Evolutionary conservation across 805 yeast species (phyloP).

Genomic region (Debaryomyces prosopidis): DNA sequence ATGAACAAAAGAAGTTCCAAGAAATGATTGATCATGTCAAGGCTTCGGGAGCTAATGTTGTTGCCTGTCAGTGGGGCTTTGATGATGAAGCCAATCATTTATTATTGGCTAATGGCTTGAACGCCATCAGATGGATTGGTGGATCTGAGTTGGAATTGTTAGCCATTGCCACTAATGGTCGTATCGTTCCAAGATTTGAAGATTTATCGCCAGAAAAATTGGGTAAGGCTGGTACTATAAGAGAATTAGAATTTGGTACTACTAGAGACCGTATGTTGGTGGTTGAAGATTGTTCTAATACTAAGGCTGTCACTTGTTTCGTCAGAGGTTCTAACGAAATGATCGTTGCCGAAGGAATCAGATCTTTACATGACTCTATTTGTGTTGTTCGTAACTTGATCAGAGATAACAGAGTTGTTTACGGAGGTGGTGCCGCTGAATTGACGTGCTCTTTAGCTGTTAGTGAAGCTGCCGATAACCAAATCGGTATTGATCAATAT

Average conservation of each 20-base stretch:
- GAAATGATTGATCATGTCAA: slow-evolving; percentile 89
- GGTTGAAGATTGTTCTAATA: slow-evolving; percentile 83
- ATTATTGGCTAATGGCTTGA: slow-evolving; percentile 80
- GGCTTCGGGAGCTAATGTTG: slow-evolving; percentile 90
- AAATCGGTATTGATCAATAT: slow-evolving; percentile 94
- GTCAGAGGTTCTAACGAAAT: slow-evolving; percentile 95
- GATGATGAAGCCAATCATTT: slow-evolving; percentile 98
- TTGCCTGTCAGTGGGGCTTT: slow-evolving; percentile 99
- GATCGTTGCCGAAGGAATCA: slow-evolving; percentile 95
- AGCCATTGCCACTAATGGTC: slow-evolving; percentile 96
- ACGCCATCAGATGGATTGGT: slow-evolving; percentile 99
- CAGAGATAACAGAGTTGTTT: slow-evolving; percentile 90
- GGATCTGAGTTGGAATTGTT: slow-evolving; percentile 94
- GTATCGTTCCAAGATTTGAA: slow-evolving; percentile 96
- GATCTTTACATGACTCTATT: slow-evolving; percentile 94
- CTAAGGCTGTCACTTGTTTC: slow-evolving; percentile 89
- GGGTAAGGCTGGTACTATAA: slow-evolving; percentile 83
- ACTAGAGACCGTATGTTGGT: slow-evolving; percentile 95
- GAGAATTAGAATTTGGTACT: slow-evolving; percentile 93
- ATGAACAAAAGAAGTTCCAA: slow-evolving; percentile 86
- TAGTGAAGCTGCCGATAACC: slow-evolving; percentile 86
- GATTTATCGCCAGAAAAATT: slow-evolving; percentile 80
- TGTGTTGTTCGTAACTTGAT: slow-evolving; percentile 97
- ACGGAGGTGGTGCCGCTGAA: slow-evolving; percentile 99
- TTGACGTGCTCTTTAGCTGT: slow-evolving; percentile 91